Percentiles rank a stretch among this genome's conserved stretches.
phyloP scores from a whole-genome alignment of 768 basidiomycete species.

The Cystobasidium tubakii region DNA sequence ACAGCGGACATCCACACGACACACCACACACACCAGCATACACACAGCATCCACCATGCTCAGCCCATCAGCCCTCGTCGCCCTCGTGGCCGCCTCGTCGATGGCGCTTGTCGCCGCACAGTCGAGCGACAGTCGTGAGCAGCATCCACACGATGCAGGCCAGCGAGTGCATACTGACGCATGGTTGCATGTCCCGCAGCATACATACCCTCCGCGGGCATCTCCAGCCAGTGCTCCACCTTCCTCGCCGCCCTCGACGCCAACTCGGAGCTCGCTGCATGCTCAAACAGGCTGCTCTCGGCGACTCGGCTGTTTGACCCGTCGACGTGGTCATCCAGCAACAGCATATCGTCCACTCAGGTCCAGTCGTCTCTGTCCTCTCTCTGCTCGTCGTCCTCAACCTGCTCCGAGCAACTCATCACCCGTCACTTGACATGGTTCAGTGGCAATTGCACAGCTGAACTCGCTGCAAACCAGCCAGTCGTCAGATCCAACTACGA shows the following conservation, averaged over 20 bases:
- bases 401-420: constrained; percentile 54
- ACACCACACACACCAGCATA: background rate
- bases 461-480: constrained; percentile 56
- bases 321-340: constrained; percentile 48
- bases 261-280: constrained; percentile 55
- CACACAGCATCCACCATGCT: background rate
- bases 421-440: constrained; percentile 63
- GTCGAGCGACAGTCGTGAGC: background rate
- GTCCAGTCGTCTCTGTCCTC: constrained; percentile 50
- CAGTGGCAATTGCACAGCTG: constrained; percentile 63
- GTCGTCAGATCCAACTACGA: constrained; percentile 69
- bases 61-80: background rate
- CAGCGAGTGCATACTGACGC: too few relatives aligned
- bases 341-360: constrained; percentile 39
- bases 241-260: constrained; percentile 64
- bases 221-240: constrained; percentile 48
- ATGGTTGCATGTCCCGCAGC: too few relatives aligned
- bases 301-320: constrained; percentile 58
- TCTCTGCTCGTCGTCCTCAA: constrained; percentile 55
- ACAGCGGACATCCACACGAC: background rate
- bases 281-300: constrained; percentile 51
- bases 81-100: background rate
- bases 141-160: constrained; percentile 20
- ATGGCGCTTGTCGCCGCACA: background rate
- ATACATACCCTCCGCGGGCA: constrained; percentile 29